Percentiles rank a stretch among this genome's conserved stretches.
Evolutionary conservation across 163 green algal species (phyloP).

Genomic region (Chlorella variabilis): DNA sequence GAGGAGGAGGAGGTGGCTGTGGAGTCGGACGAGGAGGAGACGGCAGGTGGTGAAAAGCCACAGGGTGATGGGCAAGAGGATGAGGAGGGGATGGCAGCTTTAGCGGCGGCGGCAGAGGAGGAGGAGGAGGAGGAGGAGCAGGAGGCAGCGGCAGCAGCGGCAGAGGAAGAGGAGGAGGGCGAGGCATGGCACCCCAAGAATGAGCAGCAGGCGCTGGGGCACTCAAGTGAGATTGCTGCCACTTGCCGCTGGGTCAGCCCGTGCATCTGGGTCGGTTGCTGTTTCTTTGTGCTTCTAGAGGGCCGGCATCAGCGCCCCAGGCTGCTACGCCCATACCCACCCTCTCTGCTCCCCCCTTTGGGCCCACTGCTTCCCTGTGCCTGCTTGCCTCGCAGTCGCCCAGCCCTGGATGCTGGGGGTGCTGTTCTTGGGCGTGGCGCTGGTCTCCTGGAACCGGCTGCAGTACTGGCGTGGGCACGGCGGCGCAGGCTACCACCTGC

Average conservation of each 20-base stretch:
- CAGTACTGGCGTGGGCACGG: slow-evolving; percentile 19
- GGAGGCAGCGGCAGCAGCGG: background rate
- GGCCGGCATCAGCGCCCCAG: too few species aligned
- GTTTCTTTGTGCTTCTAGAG: too few species aligned
- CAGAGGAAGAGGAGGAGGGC: background rate
- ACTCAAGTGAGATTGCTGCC: background rate
- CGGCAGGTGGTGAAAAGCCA: too few species aligned
- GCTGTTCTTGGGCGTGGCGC: slow-evolving; percentile 17
- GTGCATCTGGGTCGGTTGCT: too few species aligned
- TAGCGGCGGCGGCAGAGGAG: background rate
- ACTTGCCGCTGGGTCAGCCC: too few species aligned
- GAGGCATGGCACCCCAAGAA: background rate
- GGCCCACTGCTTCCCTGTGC: background rate
- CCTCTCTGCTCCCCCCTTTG: background rate
- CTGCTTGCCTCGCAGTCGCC: slow-evolving; percentile 1
- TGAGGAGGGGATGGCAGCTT: background rate
- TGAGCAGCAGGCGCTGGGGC: background rate
- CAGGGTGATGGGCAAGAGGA: background rate
- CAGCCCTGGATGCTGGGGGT: slow-evolving; percentile 19
- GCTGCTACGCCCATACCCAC: too few species aligned
- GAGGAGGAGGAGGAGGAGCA: background rate
- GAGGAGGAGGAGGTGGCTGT: background rate
- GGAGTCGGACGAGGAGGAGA: background rate
- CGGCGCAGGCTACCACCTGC: slow-evolving; percentile 14
- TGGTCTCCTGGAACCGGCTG: slow-evolving; percentile 17